phyloP scores from a whole-genome alignment of 78 protist species.

The Pelomyxa schiedti region DNA sequence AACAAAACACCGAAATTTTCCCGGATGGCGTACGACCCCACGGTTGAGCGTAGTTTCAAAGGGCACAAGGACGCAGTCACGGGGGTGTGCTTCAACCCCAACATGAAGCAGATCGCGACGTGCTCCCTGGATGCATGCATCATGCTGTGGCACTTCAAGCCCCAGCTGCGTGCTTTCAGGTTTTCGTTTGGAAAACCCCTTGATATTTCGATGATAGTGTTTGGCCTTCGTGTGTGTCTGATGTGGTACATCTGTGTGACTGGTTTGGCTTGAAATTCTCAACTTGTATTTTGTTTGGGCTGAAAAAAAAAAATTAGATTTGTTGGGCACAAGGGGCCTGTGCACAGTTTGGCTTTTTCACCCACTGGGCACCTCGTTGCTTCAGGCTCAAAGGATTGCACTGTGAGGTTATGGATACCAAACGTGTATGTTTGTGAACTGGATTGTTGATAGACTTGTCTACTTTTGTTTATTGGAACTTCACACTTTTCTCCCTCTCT shows the following conservation, averaged over 20 bases:
- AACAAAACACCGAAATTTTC: too few relatives aligned
- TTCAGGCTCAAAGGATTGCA: conserved; percentile 44
- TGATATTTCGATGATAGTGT: too few relatives aligned
- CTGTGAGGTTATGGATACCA: conserved; percentile 70
- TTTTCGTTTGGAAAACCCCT: too few relatives aligned
- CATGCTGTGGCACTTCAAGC: conserved; percentile 86
- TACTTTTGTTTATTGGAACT: not conserved
- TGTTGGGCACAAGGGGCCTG: conserved; percentile 24
- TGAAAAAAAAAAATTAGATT: not conserved
- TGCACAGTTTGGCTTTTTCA: conserved; percentile 31
- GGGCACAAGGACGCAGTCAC: conserved; percentile 65
- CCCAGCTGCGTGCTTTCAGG: conserved; percentile 67
- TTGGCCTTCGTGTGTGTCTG: conserved; percentile 60
- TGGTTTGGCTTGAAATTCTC: not conserved
- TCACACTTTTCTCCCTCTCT: not conserved
- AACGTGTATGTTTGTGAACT: conserved; percentile 7
- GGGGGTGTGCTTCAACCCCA: conserved; percentile 52
- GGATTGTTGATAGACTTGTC: not conserved
- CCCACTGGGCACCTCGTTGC: conserved; percentile 57
- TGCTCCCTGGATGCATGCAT: conserved; percentile 56
- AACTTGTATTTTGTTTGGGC: not conserved
- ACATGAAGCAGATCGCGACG: conserved; percentile 60
- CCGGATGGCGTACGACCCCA: conserved; percentile 57
- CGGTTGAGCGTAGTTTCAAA: conserved; percentile 69
- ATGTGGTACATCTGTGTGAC: not conserved